Evolutionary conservation across 108 stramenopile genomes (phyloP).

Genomic region (Pinguiococcus pyrenoidosus): DNA sequence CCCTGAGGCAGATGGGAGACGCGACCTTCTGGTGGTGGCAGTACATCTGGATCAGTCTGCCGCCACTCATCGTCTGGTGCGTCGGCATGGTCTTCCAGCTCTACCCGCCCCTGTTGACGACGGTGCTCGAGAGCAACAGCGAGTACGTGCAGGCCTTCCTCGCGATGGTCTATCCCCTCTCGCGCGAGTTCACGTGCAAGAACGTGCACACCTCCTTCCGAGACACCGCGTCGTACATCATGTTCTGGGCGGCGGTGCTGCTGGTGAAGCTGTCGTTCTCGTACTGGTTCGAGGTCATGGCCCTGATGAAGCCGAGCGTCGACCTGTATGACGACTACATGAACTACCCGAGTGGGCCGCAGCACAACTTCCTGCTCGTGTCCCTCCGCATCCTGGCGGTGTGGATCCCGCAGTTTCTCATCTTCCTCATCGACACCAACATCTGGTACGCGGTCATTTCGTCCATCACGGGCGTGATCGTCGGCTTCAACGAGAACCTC

Average conservation of each 20-base stretch:
- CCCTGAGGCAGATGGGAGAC: constrained; percentile 7
- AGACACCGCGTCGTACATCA: too few species aligned
- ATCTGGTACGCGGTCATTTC: constrained; percentile 94
- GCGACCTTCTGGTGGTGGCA: constrained; percentile 59
- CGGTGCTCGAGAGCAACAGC: constrained; percentile 2
- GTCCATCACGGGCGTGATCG: constrained; percentile 77
- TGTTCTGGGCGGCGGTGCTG: constrained; percentile 78
- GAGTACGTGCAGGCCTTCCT: constrained; percentile 11
- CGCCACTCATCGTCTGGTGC: neutral
- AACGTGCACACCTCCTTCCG: too few species aligned
- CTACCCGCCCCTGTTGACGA: neutral
- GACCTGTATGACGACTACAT: constrained; percentile 85
- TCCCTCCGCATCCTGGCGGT: constrained; percentile 52
- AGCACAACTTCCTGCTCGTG: neutral
- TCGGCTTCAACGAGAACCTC: constrained; percentile 76
- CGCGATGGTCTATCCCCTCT: constrained; percentile 6
- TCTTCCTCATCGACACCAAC: constrained; percentile 87
- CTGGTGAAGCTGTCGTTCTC: constrained; percentile 85
- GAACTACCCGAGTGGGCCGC: constrained; percentile 68
- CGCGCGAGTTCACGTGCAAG: constrained; percentile 1
- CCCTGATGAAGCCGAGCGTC: constrained; percentile 79
- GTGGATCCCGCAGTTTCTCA: constrained; percentile 85
- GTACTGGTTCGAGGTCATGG: constrained; percentile 78
- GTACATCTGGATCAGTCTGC: constrained; percentile 37
- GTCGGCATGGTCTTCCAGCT: neutral